Percentiles rank a stretch among this genome's conserved stretches.
Conservation (phyloP, 148 eudicot species). For the Linanthus parryae region DNA sequence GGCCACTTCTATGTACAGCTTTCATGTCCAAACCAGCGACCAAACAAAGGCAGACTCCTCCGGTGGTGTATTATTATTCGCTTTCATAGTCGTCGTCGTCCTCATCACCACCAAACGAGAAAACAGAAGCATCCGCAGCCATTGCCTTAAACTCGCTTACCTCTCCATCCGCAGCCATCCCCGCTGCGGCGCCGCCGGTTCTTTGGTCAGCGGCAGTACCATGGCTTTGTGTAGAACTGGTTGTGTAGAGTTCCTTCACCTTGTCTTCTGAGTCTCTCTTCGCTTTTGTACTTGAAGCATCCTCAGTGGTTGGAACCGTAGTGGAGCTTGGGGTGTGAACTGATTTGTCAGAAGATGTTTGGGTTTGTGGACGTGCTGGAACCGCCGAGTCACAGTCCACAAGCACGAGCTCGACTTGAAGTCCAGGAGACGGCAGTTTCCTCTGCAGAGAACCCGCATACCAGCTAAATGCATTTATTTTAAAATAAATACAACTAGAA, state of each 20-base stretch:
- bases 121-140: slow-evolving; percentile 99
- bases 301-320: slow-evolving; percentile 25
- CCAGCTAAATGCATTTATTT: too few relatives aligned
- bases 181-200: slow-evolving; percentile 12
- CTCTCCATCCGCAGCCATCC: slow-evolving; percentile 26
- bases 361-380: slow-evolving; percentile 35
- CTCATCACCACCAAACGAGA: slow-evolving; percentile 92
- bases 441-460: slow-evolving; percentile 40
- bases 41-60: too few relatives aligned
- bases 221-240: slow-evolving; percentile 39
- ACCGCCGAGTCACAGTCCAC: slow-evolving; percentile 53
- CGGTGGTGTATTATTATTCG: too few relatives aligned
- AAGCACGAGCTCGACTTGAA: slow-evolving; percentile 86
- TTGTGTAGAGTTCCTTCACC: slow-evolving; percentile 71
- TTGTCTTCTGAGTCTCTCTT: slow-evolving; percentile 29
- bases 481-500: too few relatives aligned
- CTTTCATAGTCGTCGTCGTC: slow-evolving; percentile 84
- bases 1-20: too few relatives aligned
- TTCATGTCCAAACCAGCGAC: too few relatives aligned
- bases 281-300: slow-evolving; percentile 24
- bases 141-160: slow-evolving; percentile 88
- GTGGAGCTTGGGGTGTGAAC: slow-evolving; percentile 26
- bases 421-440: slow-evolving; percentile 90
- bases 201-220: slow-evolving; percentile 48
- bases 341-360: slow-evolving; percentile 22